Evolutionary conservation across 1,139 yeast genomes (phyloP).

Genomic region (Diutina neorugosa): DNA sequence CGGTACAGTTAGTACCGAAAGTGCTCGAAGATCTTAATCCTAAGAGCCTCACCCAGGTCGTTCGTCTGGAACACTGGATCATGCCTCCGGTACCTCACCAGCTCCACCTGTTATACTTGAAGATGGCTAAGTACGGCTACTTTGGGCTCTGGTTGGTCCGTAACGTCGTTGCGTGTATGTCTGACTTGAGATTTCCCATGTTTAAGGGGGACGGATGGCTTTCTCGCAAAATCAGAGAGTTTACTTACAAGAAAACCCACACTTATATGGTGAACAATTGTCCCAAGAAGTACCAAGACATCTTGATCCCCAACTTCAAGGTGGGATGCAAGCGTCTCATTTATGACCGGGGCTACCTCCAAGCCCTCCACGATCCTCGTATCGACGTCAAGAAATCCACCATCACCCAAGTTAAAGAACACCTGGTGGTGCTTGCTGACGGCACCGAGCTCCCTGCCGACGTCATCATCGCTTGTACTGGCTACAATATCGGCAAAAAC

Average conservation of each 20-base stretch:
- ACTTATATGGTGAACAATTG: neutral
- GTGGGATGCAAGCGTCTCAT: conserved; percentile 3
- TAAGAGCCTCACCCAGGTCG: neutral
- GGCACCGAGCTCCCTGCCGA: neutral
- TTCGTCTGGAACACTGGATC: conserved; percentile 2
- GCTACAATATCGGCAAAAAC: neutral
- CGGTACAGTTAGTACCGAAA: neutral
- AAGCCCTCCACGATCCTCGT: neutral
- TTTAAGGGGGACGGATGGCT: neutral
- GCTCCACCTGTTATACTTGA: neutral
- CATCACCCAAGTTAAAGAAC: neutral
- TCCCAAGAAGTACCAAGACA: conserved; percentile 3
- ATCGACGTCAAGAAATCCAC: neutral
- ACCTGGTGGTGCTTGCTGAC: conserved; percentile 1
- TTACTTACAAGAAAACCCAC: neutral
- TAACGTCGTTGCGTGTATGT: neutral
- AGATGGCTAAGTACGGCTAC: neutral
- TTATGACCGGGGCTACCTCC: neutral
- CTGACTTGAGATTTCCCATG: neutral
- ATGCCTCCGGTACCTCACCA: conserved; percentile 1
- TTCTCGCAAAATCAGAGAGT: neutral
- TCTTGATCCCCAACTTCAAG: conserved; percentile 3
- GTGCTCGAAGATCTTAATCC: neutral
- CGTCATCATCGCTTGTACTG: conserved; percentile 2
- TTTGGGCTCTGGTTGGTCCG: neutral